A percentile compares a stretch with the other conserved stretches of the same genome.
Conservation (phyloP, 2,329 filamentous ascomycete species). For the Mycocentrospora acerina region DNA sequence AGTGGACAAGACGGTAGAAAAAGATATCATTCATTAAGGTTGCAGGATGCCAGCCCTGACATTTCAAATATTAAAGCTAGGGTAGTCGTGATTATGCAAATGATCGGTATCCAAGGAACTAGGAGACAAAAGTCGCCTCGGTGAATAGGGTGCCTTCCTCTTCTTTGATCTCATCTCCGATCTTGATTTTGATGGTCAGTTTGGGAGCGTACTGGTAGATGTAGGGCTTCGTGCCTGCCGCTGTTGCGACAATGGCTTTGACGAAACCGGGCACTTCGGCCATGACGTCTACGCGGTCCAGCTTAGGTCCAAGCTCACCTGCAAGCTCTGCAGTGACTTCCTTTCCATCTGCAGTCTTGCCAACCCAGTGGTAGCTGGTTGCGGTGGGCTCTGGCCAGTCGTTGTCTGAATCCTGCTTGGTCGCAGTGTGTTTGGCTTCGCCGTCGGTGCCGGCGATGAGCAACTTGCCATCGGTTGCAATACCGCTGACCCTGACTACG, state of each 20-base stretch:
- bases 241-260: constrained; percentile 86
- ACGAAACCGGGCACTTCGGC: constrained; percentile 93
- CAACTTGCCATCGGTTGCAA: constrained; percentile 79
- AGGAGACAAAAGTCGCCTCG: constrained; percentile 96
- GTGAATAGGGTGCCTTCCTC: constrained; percentile 80
- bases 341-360: constrained; percentile 75
- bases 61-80: constrained; percentile 33
- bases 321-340: constrained; percentile 69
- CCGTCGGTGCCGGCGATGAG: constrained; percentile 69
- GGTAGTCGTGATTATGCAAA: constrained; percentile 23
- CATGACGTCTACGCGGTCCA: constrained; percentile 93
- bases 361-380: constrained; percentile 75
- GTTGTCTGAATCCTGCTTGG: constrained; percentile 72
- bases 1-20: background rate
- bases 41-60: constrained; percentile 38
- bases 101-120: constrained; percentile 22
- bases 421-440: constrained; percentile 67
- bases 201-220: constrained; percentile 90
- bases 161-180: constrained; percentile 74
- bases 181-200: constrained; percentile 77
- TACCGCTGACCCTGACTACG: constrained; percentile 76
- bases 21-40: constrained; percentile 30
- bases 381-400: constrained; percentile 86
- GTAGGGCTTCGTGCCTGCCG: constrained; percentile 91
- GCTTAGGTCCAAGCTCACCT: constrained; percentile 65